Base-by-base conservation (phyloP, 495 filamentous ascomycete genomes). In the Evernia prunastri region DNA sequence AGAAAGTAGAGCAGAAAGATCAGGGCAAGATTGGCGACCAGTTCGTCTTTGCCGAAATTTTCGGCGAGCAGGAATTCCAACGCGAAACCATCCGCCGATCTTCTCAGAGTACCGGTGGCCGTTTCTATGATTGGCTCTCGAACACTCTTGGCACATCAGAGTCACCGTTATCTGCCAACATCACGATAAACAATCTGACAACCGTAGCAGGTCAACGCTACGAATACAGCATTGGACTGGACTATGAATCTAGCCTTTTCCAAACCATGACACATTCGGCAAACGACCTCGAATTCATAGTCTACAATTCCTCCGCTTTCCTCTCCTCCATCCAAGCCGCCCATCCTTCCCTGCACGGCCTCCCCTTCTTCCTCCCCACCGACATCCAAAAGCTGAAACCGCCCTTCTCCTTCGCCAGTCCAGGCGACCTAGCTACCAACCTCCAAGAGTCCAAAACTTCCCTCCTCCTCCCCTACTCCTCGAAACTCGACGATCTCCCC, bases 221-320 rank as follows among this genome's bases (percentile, higher is more conserved):
- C 64, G 84, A 86, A 63, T 85, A 77, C 59, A 82, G 81, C 35
- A 83, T 86, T 17, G 80, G 79, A 2, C 74, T 86, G 2, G 84
- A 86, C 67, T 86, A 80, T 68, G 76, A 80, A 63, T 82, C 81
- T 7, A 71, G 77, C 8, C 69, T 86, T 2, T 82, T 84, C 66
- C 82, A 83, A 72, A 83, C 80, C 60, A 75, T 77, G 69, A 74
- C 73, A 11, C 71, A 78, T 42, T 73, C 78, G 1, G 72, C 71
- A 15, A 61, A 69, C 37, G 80, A 83, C 59, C 69, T 82, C n/a
- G 76, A 77, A 59, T 82, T 77, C 75, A 67, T 82, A 56, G 71
- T 72, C 56, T 82, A 76, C 69, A 75, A 75, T 62, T 79, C 82
- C 54, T 73, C 76, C 57, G 70, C 70, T 20, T 75, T 73, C 40